Evolutionary conservation across 106 monocot species (phyloP).

Genomic region (Hemerocallis citrina): DNA sequence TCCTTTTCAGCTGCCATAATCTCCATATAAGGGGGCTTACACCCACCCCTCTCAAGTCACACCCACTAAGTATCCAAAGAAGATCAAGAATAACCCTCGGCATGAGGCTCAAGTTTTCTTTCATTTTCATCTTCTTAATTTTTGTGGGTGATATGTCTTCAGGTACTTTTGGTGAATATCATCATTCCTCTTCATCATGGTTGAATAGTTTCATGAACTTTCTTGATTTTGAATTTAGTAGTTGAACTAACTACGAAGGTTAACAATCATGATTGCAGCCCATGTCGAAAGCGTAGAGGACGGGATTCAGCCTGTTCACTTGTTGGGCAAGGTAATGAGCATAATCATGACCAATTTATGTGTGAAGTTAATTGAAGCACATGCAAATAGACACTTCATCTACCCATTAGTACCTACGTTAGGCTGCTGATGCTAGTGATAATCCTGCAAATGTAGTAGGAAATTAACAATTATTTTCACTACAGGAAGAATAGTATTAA

Average conservation of each 20-base stretch:
- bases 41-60: not conserved
- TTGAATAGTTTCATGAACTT: not conserved
- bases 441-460: too few relatives aligned
- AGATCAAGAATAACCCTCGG: not conserved
- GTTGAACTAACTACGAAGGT: not conserved
- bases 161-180: too few relatives aligned
- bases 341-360: too few relatives aligned
- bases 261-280: not conserved
- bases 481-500: too few relatives aligned
- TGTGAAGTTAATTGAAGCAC: too few relatives aligned
- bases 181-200: not conserved
- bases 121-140: constrained; percentile 9
- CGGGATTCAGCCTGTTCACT: too few relatives aligned
- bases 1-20: not conserved
- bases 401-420: too few relatives aligned
- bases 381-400: too few relatives aligned
- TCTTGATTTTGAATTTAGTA: not conserved
- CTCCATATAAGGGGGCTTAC: not conserved
- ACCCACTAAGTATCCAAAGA: not conserved
- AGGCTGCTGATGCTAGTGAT: too few relatives aligned
- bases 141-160: constrained; percentile 3
- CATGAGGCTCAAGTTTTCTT: constrained; percentile 1
- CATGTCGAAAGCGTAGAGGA: not conserved
- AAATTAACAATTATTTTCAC: too few relatives aligned
- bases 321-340: too few relatives aligned